These are phyloP conservation scores for Ustilago curta DNA, from an alignment of 1,284 basidiomycete genomes.

Conservation along the genomic window DNA sequence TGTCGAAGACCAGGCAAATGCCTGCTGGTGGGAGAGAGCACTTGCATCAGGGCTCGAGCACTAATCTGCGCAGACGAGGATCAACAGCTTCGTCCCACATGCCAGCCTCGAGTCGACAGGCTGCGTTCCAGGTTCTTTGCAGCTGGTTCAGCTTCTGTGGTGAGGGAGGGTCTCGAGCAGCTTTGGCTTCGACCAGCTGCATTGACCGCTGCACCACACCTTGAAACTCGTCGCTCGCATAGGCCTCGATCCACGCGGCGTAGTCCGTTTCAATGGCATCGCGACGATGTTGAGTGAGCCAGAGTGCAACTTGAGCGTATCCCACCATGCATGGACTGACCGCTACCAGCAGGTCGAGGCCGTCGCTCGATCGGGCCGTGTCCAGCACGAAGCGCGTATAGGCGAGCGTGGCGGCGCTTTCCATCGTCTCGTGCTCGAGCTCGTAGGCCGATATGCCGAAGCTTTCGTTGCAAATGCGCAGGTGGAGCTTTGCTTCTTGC, in stretches of 20 bases:
- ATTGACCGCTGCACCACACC: slow-evolving; percentile 79
- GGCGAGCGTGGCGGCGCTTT: slow-evolving; percentile 61
- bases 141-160: slow-evolving; percentile 76
- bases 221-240: slow-evolving; percentile 79
- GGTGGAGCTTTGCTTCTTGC: slow-evolving; percentile 57
- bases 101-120: slow-evolving; percentile 80
- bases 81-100: slow-evolving; percentile 89
- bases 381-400: slow-evolving; percentile 67
- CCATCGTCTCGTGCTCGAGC: slow-evolving; percentile 48
- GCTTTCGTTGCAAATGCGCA: slow-evolving; percentile 47
- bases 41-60: slow-evolving; percentile 32
- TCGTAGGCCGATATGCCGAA: slow-evolving; percentile 47
- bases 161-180: slow-evolving; percentile 77
- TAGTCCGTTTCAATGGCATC: slow-evolving; percentile 27
- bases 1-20: not conserved
- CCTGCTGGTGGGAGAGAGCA: not conserved
- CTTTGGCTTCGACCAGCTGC: slow-evolving; percentile 71
- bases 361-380: slow-evolving; percentile 73
- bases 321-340: slow-evolving; percentile 88
- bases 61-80: slow-evolving; percentile 14
- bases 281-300: slow-evolving; percentile 70
- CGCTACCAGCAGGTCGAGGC: slow-evolving; percentile 81
- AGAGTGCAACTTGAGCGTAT: slow-evolving; percentile 90
- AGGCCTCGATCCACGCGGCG: slow-evolving; percentile 82
- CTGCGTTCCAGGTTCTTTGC: slow-evolving; percentile 80